These are phyloP conservation scores for Stephania cephalantha DNA, from an alignment of 164 flowering plant genomes.

Conservation along the genomic window DNA sequence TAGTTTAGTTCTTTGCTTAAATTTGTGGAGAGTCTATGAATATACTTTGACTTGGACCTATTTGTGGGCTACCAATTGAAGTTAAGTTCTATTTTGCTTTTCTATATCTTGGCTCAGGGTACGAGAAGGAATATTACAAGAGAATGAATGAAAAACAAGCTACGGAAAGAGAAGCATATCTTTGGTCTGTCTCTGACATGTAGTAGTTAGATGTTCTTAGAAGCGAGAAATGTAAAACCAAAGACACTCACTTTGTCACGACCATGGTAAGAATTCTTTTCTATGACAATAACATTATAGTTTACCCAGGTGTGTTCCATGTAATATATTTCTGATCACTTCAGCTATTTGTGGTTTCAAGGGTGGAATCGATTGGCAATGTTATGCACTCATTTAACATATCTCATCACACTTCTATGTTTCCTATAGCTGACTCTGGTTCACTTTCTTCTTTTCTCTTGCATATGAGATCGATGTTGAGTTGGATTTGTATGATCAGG, in stretches of 20 bases:
- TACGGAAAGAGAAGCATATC: slow-evolving; percentile 76
- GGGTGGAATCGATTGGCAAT: background rate
- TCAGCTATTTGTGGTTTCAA: background rate
- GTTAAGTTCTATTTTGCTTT: background rate
- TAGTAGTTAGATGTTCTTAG: slow-evolving; percentile 22
- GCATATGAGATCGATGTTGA: too few species aligned
- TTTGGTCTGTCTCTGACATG: slow-evolving; percentile 95
- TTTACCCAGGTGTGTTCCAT: background rate
- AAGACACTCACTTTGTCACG: background rate
- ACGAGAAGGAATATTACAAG: slow-evolving; percentile 61
- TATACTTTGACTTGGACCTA: background rate
- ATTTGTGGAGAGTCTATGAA: background rate
- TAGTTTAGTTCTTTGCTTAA: background rate
- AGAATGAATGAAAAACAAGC: slow-evolving; percentile 74
- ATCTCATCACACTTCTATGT: background rate
- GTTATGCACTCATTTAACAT: background rate
- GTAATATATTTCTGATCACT: background rate
- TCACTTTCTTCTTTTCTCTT: background rate
- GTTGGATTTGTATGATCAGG: too few species aligned
- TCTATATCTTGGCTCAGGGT: slow-evolving; percentile 39
- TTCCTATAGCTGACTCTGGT: background rate
- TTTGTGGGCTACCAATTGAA: background rate
- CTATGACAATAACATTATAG: background rate
- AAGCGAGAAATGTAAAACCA: background rate
- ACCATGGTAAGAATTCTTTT: background rate